Evolutionary conservation across 2,329 filamentous ascomycete species (phyloP), one percentile per base, ranked within the genome.

Genomic region (Phyllosticta capitalensis): DNA sequence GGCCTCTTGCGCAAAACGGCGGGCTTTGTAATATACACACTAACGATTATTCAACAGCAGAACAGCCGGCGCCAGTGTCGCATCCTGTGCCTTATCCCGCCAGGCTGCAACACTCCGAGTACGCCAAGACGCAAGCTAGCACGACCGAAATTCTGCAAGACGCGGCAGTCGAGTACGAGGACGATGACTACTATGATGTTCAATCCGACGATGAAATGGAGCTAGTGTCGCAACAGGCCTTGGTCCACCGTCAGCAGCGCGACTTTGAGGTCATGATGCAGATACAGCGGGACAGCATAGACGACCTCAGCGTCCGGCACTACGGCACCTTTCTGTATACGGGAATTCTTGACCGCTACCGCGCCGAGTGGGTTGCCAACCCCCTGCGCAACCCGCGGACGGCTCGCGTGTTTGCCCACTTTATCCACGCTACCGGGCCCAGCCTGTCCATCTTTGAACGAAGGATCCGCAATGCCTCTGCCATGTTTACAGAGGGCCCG

Each of bases 381-480:
- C 92, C 94, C 30, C 76, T 96, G 26, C 89, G 86, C 65, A 90
- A 96, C 64, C 82, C 84, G 2, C 86, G 87, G 63, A 92, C 90
- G 10, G 87, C 90, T 14, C 82, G 86, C 28, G 85, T 96, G 6
- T 97, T 97, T 71, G 87, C 87, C 71, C 91, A 97, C 72, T 97
- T 96, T 71, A 85, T 97, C 53, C 88, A 90, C 65, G 87, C 94
- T 6, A 95, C 91, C 1, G 92, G 88, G 0, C 89, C 91, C 0
- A 88, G 84, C 64, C 83, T 97, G 69, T 95, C 92, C 1, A 81
- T 95, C 26, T 96, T 90, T 69, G 92, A 97, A 72, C 82, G 92
- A 57, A 85, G 92, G 70, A 85, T 89, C 2, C 81, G 85, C 59
- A 89, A 92, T 67, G 82, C 89, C 1, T 81, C 84, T 0, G 80